Base-by-base conservation (phyloP, 768 basidiomycete species). In the Dentipellis sp. region DNA sequence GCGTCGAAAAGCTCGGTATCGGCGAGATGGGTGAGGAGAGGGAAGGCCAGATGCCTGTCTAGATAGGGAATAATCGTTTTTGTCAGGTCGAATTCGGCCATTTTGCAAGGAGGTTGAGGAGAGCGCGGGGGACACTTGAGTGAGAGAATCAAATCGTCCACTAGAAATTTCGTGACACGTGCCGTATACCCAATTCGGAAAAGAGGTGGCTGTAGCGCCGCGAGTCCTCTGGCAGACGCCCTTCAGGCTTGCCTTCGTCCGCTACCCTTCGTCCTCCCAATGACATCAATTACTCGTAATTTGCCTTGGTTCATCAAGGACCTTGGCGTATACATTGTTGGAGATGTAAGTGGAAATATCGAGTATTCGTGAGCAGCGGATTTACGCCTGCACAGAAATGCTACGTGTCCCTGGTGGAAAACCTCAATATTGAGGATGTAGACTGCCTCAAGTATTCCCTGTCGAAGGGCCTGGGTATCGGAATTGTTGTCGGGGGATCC, bases 41-140 rank as follows among this genome's bases (percentile, higher is more conserved):
- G 94, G 64, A 97, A 89, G 39, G 88, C 86, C 34, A 99, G 79
- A 78, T 99, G 97, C 53, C 97, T 83, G 72, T 99, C 97, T 58
- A 97, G 77, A 74, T 91, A 89, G 2, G 93, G 84, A 56, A 97
- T 89, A 53, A 98, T 81, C 56, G 87, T 91, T 69, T 86, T 84
- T 14, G 93, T 89, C 64, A 97, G 83, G 72, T 97, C 93, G 79
- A 86, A 80, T 69, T 94, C 88, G 16, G 91, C 84, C 91, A 90
- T 89, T 68, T 65, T 77, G 45, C 21, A 16, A 10, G 21, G 8
- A 38, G 42, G n/a, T 45, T 17, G 42, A 45, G 9, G 42, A 19
- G 4, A 45, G 16, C 29, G 19, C 42, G 42, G 42, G 10, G 50
- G 35, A 35, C 4, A 40, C 10, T 23, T 7, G 17, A 51, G 34